These are phyloP conservation scores for Parasarocladium wereldwijsianum DNA, from an alignment of 2,329 filamentous ascomycete genomes.

Conservation along the genomic window DNA sequence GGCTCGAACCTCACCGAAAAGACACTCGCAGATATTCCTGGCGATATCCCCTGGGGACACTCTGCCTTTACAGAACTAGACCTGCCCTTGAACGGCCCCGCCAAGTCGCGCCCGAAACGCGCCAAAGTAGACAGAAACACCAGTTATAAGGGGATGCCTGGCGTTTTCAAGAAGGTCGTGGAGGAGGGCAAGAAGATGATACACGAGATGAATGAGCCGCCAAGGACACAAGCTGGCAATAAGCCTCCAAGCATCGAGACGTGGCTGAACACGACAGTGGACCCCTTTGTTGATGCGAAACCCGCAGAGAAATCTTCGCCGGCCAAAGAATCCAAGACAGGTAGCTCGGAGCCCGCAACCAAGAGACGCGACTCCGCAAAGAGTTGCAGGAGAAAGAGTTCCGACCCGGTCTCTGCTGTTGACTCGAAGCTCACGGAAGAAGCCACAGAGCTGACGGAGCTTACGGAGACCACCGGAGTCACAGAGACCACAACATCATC, in stretches of 20 bases:
- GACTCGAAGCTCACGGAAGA: slow-evolving; percentile 1
- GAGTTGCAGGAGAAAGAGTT: slow-evolving; percentile 1
- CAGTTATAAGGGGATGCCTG: slow-evolving; percentile 46
- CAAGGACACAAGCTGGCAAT: slow-evolving; percentile 32
- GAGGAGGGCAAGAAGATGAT: slow-evolving; percentile 51
- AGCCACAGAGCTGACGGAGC: slow-evolving; percentile 2
- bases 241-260: slow-evolving; percentile 50
- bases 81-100: slow-evolving; percentile 32
- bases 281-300: slow-evolving; percentile 39
- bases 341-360: not conserved
- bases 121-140: slow-evolving; percentile 35
- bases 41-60: slow-evolving; percentile 47
- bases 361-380: not conserved
- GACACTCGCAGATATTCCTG: slow-evolving; percentile 37
- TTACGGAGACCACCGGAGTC: slow-evolving; percentile 1
- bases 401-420: not conserved
- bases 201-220: slow-evolving; percentile 42
- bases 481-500: too few relatives aligned
- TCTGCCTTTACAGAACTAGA: slow-evolving; percentile 54
- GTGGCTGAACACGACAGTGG: slow-evolving; percentile 48
- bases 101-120: slow-evolving; percentile 24
- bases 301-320: slow-evolving; percentile 1
- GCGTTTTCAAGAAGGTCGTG: slow-evolving; percentile 49
- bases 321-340: slow-evolving; percentile 3
- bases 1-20: slow-evolving; percentile 27